phyloP scores from a whole-genome alignment of 108 stramenopile genomes.

The Ochromonas danica region DNA sequence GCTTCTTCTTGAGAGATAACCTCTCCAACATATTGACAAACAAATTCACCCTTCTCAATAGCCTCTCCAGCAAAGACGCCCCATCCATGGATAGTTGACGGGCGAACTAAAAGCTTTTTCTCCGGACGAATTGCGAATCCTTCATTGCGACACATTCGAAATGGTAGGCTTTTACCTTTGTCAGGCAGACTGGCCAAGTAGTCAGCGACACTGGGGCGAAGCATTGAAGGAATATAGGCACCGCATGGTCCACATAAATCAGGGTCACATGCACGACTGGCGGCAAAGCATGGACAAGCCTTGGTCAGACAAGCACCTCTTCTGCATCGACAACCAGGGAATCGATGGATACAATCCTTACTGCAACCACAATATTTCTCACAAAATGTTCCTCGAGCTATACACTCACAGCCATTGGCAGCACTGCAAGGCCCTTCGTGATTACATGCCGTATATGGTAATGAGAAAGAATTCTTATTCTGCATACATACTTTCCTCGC shows the following conservation, averaged over 20 bases:
- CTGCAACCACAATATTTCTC: constrained; percentile 70
- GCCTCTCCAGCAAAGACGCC: constrained; percentile 69
- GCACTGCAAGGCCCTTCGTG: not conserved
- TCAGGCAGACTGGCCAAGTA: constrained; percentile 56
- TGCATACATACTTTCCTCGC: no score
- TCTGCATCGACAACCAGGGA: constrained; percentile 68
- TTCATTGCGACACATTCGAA: constrained; percentile 64
- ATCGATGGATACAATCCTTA: constrained; percentile 61
- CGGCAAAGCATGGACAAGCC: constrained; percentile 69
- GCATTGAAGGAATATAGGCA: not conserved
- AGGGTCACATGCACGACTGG: constrained; percentile 78
- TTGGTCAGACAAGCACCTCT: constrained; percentile 59
- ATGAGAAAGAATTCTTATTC: not conserved
- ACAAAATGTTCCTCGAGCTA: constrained; percentile 57
- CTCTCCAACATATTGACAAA: constrained; percentile 80
- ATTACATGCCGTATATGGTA: not conserved
- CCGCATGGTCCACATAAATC: constrained; percentile 66
- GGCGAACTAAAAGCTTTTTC: constrained; percentile 61
- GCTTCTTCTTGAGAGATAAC: constrained; percentile 73
- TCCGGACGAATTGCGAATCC: constrained; percentile 66
- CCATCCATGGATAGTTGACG: constrained; percentile 68
- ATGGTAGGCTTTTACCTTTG: not conserved
- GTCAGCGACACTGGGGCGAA: no score
- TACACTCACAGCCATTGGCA: not conserved
- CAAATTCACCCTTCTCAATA: constrained; percentile 70